A percentile compares a stretch with the other conserved stretches of the same genome.
phyloP scores from a whole-genome alignment of 179 eudicot species.

The Silene noctiflora region DNA sequence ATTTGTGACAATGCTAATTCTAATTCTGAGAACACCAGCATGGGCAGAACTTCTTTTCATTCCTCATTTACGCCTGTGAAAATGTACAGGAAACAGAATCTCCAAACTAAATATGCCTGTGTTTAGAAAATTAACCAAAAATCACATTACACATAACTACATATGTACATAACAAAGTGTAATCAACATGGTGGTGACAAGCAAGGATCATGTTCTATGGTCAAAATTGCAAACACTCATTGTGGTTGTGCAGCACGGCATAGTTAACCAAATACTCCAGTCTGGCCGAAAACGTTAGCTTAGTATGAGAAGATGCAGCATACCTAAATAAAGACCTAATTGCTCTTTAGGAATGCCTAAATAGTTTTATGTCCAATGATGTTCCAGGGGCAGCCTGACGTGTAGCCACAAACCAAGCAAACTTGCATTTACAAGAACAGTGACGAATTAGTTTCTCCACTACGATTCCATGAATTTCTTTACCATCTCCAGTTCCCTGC shows the following conservation, averaged over 20 bases:
- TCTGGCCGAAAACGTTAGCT: background rate
- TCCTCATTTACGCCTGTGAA: too few species aligned
- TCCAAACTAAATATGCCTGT: background rate
- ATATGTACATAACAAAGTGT: too few species aligned
- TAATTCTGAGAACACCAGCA: conserved; percentile 9
- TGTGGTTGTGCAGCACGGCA: too few species aligned
- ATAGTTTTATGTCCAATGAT: background rate
- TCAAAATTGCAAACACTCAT: too few species aligned
- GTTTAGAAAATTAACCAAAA: background rate
- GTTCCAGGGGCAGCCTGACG: background rate
- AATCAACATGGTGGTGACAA: too few species aligned
- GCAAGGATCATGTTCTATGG: too few species aligned
- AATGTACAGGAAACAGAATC: too few species aligned
- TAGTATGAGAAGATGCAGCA: background rate
- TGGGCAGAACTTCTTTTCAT: too few species aligned
- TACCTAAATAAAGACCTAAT: background rate
- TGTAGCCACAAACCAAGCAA: conserved; percentile 3
- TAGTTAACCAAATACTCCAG: background rate
- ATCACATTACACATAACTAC: background rate
- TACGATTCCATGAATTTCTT: conserved; percentile 37
- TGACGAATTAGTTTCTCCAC: conserved; percentile 9
- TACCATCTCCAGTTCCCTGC: conserved; percentile 46
- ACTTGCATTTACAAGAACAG: background rate
- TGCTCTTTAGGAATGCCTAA: background rate
- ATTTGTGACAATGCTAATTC: conserved; percentile 36